Base-by-base conservation (phyloP, 163 green algal genomes). In the Picocystis sp. region DNA sequence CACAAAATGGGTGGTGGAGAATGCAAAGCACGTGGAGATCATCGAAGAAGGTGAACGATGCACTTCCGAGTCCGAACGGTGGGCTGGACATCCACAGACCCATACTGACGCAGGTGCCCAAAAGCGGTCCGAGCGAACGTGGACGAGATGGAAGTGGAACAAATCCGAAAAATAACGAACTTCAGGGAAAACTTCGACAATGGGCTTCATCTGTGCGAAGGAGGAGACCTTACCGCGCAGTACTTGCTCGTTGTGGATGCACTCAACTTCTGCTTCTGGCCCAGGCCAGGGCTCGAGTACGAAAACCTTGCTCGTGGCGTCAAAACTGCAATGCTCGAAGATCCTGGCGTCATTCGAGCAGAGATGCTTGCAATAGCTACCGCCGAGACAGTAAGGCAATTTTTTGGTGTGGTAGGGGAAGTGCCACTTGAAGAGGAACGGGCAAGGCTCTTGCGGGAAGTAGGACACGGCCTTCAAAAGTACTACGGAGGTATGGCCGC, bases 181-280 rank as follows among this genome's bases (percentile, higher is more conserved):
- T 38, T 38, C 29, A 38, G 29, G 8, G 29, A 38, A 5, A 38
- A 38, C 29, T 38, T 38, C 29, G 29, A 38, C 8, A 38, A 38
- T 38, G 29, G 29, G 29, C 29, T 38, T 5, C 29, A 38, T 8
- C 8, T 38, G 5, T 38, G 29, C 29, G 29, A 38, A 38, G 29
- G 29, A 38, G 29, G 29, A 38, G 47, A 54, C 19, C 57, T 72
- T 14, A 92, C 77, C 1, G 67, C 64, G 15, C 77, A 85, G 58
- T 93, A 92, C 58, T 55, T 93, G 15, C 58, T 96, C n/a, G 80
- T 87, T 2, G 59, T 95, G 19, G 87, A 96, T 43, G 70, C 84
- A 0, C 61, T 96, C 15, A 96, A 96, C 65, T 96, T 93, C 62
- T 95, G 86, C 69, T 96, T 96, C 71, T 96, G 86, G 86, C 84